Evolutionary conservation across 2,329 filamentous ascomycete genomes (phyloP), one percentile per base, ranked within the genome.

Genomic region (Aspergillus pseudoviridinutans): DNA sequence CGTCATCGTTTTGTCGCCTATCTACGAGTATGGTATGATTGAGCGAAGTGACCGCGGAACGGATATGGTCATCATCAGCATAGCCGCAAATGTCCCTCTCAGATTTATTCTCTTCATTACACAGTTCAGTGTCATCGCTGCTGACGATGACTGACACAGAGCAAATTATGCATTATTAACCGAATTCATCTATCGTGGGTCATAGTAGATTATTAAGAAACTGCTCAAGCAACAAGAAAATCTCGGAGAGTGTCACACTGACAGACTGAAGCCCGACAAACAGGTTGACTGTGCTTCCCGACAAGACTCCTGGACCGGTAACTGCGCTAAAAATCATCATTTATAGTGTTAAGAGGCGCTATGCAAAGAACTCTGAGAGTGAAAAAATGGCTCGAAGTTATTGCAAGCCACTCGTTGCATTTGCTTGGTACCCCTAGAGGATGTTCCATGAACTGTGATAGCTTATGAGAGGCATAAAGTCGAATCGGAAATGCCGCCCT

Each of bases 361-460:
- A 47, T 22, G 12, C 24, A 47, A 14, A 14, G 22, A 47, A 6
- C 22, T 8, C 12, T 22, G 22, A 47, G 22, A 12, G 24, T 24
- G 44, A 22, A 14, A 27, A 24, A 24, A 12, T 25, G 44, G 5
- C 3, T 25, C 5, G 4, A 47, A 47, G 2, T 47, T 24, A 47
- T 47, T 24, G n/a, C 22, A 14, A 7, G 22, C 7, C 44, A 55
- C 42, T 9, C 27, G 32, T 25, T 54, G 51, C 4, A 46, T 32
- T 41, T 56, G 46, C 9, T 57, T 49, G 4, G 53, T 22, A 6
- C 32, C 28, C 4, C 32, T 35, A 47, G 27, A 59, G 6, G 62
- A 32, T 53, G 51, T 50, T 55, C 58, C 55, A 66, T 62, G 49
- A 72, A 72, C 35, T 63, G 62, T 14, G 65, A 63, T 24, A 71